These are phyloP conservation scores for Leccinum subgranulosum DNA, from an alignment of 768 basidiomycete species.

Conservation along the genomic window DNA sequence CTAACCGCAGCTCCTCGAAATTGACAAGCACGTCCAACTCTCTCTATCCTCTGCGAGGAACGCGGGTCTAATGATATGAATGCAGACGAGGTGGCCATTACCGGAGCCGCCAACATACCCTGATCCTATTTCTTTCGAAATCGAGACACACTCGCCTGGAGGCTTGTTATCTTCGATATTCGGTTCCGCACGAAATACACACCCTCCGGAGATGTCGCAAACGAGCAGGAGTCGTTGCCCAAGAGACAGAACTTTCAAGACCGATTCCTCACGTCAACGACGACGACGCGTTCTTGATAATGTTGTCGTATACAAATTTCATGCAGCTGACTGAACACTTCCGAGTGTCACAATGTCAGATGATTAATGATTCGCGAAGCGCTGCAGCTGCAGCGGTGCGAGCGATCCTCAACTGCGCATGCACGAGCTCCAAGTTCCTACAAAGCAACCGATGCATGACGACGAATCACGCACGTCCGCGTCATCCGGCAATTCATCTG, in stretches of 20 bases:
- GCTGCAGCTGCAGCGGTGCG: constrained; percentile 47
- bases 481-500: constrained; percentile 72
- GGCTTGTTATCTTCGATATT: constrained; percentile 73
- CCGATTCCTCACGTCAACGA: constrained; percentile 17
- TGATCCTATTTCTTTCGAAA: constrained; percentile 87
- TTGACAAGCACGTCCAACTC: constrained; percentile 71
- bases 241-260: neutral
- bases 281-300: constrained; percentile 56
- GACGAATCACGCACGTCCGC: constrained; percentile 57
- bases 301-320: constrained; percentile 88
- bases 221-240: neutral
- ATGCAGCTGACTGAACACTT: constrained; percentile 60
- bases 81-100: neutral
- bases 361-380: constrained; percentile 54
- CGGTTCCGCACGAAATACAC: constrained; percentile 93
- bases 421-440: constrained; percentile 85
- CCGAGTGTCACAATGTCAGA: constrained; percentile 76
- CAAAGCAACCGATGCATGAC: neutral
- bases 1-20: constrained; percentile 91
- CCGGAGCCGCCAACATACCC: constrained; percentile 50
- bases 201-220: constrained; percentile 50
- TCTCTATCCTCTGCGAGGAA: constrained; percentile 75
- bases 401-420: constrained; percentile 70
- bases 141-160: constrained; percentile 71
- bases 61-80: neutral